A percentile compares a stretch with the other conserved stretches of the same genome.
Conservation (phyloP, 768 basidiomycete genomes). For the Fistulinella prunicolor region DNA sequence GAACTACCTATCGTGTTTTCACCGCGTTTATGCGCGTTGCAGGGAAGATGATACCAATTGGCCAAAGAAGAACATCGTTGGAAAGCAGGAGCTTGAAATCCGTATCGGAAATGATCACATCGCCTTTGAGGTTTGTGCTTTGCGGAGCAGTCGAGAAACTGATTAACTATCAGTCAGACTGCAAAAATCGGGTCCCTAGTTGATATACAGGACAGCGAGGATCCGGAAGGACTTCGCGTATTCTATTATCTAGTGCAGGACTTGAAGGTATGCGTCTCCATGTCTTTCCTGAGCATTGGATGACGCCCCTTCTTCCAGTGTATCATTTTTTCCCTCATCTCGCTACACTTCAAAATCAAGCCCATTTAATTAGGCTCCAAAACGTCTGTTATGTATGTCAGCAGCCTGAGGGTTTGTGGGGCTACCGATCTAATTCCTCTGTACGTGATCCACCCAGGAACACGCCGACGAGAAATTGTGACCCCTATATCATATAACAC, state of each 20-base stretch:
- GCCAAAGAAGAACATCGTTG: slow-evolving; percentile 99
- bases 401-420: too few species aligned
- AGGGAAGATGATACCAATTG: slow-evolving; percentile 98
- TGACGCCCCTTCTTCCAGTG: slow-evolving; percentile 51
- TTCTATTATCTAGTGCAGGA: slow-evolving; percentile 99
- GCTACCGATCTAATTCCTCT: too few species aligned
- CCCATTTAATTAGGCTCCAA: slow-evolving; percentile 82
- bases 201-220: slow-evolving; percentile 95
- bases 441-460: too few species aligned
- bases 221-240: slow-evolving; percentile 94
- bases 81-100: slow-evolving; percentile 97
- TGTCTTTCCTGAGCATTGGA: background rate
- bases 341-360: slow-evolving; percentile 99
- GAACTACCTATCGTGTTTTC: background rate
- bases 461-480: too few species aligned
- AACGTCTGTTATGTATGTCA: too few species aligned
- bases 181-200: slow-evolving; percentile 97
- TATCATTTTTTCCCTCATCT: slow-evolving; percentile 96
- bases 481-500: too few species aligned
- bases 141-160: background rate
- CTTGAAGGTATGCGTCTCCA: slow-evolving; percentile 63
- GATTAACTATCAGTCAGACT: slow-evolving; percentile 53
- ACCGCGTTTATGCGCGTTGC: slow-evolving; percentile 8
- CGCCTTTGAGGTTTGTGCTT: slow-evolving; percentile 78
- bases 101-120: slow-evolving; percentile 94